Percentiles rank a stretch among this genome's conserved stretches.
phyloP scores from a whole-genome alignment of 306 rosid species.

The Boehmeria nivea region DNA sequence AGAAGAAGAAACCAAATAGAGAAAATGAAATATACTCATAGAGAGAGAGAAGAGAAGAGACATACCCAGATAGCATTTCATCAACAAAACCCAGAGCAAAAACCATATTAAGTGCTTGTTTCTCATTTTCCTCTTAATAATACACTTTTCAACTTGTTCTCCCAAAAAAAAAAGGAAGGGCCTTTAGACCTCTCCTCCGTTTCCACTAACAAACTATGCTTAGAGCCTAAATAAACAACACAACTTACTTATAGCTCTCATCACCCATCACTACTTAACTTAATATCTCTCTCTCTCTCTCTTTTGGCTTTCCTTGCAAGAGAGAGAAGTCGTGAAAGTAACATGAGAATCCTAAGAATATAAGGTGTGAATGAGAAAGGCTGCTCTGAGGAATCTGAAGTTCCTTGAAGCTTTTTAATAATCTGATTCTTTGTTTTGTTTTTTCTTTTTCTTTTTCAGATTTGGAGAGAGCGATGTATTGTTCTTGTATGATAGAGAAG shows the following conservation, averaged over 20 bases:
- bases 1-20: too few relatives aligned
- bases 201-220: slow-evolving; percentile 7
- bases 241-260: neutral
- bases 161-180: neutral
- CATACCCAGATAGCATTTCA: slow-evolving; percentile 56
- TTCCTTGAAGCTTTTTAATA: slow-evolving; percentile 42
- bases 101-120: slow-evolving; percentile 40
- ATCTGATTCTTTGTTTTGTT: neutral
- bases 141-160: neutral
- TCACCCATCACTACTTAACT: neutral
- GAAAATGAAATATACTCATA: too few relatives aligned
- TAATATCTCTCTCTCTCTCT: neutral
- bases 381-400: slow-evolving; percentile 42
- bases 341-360: neutral
- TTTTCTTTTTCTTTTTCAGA: slow-evolving; percentile 8
- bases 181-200: neutral
- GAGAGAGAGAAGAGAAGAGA: slow-evolving; percentile 11
- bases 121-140: neutral
- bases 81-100: slow-evolving; percentile 36
- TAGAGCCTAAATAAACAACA: neutral
- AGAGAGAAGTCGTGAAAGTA: too few relatives aligned
- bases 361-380: slow-evolving; percentile 4
- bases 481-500: slow-evolving; percentile 48
- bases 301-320: neutral
- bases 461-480: slow-evolving; percentile 21